These are phyloP conservation scores for Xylariaceae sp. DNA, from an alignment of 2,329 filamentous ascomycete genomes.

Conservation along the genomic window DNA sequence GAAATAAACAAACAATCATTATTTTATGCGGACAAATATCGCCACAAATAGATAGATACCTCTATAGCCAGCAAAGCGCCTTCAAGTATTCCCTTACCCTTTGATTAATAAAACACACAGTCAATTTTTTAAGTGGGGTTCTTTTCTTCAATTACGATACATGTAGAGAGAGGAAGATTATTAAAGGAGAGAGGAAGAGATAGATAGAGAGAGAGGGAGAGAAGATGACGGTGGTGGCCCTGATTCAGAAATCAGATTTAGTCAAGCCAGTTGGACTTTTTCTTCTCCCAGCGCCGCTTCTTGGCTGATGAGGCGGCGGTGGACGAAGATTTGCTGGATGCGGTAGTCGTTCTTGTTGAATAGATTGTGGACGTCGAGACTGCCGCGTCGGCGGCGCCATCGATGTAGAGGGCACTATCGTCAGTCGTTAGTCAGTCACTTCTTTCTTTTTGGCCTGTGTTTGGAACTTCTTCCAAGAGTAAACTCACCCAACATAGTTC, in stretches of 20 bases:
- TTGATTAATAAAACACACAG: too few species aligned
- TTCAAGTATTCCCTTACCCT: too few species aligned
- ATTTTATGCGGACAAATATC: too few species aligned
- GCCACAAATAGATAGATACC: too few species aligned
- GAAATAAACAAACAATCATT: too few species aligned
- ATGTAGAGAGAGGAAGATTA: neutral
- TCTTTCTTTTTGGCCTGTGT: neutral
- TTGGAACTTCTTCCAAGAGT: neutral
- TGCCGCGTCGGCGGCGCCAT: neutral
- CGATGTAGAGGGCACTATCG: slow-evolving; percentile 10
- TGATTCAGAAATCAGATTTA: neutral
- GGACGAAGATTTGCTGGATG: neutral
- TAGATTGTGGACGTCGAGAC: neutral
- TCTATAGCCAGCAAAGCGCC: too few species aligned
- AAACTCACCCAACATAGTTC: slow-evolving; percentile 26
- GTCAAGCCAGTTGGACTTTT: slow-evolving; percentile 1
- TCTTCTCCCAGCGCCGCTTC: neutral
- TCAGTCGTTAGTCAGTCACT: slow-evolving; percentile 3
- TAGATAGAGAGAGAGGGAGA: too few species aligned
- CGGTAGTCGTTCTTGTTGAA: neutral
- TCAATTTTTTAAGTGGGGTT: neutral
- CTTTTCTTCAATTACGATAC: neutral
- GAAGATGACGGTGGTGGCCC: neutral
- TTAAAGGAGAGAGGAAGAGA: too few species aligned
- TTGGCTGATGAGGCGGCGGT: neutral